Base-by-base conservation (phyloP, 2,329 filamentous ascomycete genomes). In the Lomentospora prolificans region DNA sequence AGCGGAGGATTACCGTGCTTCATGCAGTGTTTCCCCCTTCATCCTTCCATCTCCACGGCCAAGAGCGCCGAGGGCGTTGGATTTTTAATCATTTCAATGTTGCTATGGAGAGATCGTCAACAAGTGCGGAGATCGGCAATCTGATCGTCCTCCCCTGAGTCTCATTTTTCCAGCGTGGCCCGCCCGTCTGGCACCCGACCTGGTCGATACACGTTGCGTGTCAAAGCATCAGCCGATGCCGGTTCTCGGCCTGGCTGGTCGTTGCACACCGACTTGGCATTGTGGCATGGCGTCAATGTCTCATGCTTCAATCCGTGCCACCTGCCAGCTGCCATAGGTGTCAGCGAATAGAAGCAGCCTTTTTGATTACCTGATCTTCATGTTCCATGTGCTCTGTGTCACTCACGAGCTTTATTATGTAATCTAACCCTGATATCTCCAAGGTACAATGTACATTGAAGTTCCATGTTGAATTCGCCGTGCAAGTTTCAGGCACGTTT, bases 121-220 rank as follows among this genome's bases (percentile, higher is more conserved):
- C 10, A 22, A 22, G 17, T 48, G 17, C 44, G 44, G 17, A 4
- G 44, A 48, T 48, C 44, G 44, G 22, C 44, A 22, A 48, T 25
- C 22, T 48, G 44, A 48, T 48, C 44, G 44, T 25, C 44, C 12
- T 48, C 44, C 44, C 44, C 44, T 48, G 44, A 48, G 44, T 48
- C 44, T 48, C 44, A 48, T 48, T 48, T 48, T 22, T 12, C 44
- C 44, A 48, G 19, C 44, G 19, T 48, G 44, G 44, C 44, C 44
- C 44, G 44, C 22, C 10, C 17, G 22, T 12, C 44, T 48, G 44
- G 44, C 44, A 48, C 22, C 44, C 17, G 44, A 48, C 44, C 44
- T 48, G 44, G 44, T 25, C 36, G 36, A 41, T 39, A 41, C 36
- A 7, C 19, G 36, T 41, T 17, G 36, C 10, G 36, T 41, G 36